phyloP scores from a whole-genome alignment of 768 basidiomycete species.

The Pseudohyphozyma bogoriensis region DNA sequence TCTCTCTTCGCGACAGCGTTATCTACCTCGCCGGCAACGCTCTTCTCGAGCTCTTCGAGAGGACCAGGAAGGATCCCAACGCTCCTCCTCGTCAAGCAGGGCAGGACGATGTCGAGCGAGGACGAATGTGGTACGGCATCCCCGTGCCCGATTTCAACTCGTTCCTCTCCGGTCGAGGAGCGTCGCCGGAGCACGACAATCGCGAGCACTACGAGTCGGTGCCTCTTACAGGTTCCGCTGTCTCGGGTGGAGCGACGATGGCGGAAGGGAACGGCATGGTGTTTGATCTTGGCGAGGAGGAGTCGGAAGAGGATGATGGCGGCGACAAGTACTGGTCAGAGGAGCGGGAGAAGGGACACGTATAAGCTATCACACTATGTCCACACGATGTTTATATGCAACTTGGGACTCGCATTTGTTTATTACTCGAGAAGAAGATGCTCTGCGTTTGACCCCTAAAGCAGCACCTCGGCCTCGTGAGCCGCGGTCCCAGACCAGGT shows the following conservation, averaged over 20 bases:
- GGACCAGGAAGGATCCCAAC: not conserved
- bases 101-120: conserved; percentile 1
- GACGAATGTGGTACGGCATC: not conserved
- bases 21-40: conserved; percentile 63
- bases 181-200: not conserved
- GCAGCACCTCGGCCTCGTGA: no score
- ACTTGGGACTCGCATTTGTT: no score
- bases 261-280: conserved; percentile 8
- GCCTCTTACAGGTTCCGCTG: conserved; percentile 11
- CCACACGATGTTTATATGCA: no score
- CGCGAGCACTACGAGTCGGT: conserved; percentile 8
- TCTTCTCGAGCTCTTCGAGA: conserved; percentile 56
- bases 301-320: conserved; percentile 19
- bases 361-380: not conserved
- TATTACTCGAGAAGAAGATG: no score
- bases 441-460: no score
- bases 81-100: not conserved
- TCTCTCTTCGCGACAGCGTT: no score
- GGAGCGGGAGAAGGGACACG: not conserved
- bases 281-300: conserved; percentile 17
- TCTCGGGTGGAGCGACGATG: not conserved
- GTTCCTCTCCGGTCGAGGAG: not conserved
- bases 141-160: not conserved
- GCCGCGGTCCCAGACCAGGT: no score
- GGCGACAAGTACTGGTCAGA: conserved; percentile 22